Conservation (phyloP, 805 yeast genomes). For the Wickerhamomyces kurtzmanii region DNA sequence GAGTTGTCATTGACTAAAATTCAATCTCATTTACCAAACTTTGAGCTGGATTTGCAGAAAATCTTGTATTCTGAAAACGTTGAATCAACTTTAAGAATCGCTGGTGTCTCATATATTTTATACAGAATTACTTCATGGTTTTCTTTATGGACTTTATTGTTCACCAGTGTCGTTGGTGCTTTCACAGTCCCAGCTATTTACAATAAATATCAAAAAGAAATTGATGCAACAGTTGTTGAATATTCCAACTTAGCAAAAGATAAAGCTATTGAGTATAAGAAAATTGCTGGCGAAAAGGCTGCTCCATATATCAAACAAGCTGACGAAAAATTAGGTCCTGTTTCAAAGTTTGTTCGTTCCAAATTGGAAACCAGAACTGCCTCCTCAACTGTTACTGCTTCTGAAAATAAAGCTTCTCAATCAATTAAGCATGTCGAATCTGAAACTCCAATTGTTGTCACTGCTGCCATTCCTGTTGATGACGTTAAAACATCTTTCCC, state of each 20-base stretch:
- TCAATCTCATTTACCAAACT: constrained; percentile 34
- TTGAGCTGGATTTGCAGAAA: constrained; percentile 45
- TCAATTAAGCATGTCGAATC: constrained; percentile 8
- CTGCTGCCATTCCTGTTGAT: constrained; percentile 18
- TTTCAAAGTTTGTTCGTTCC: constrained; percentile 46
- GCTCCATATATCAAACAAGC: constrained; percentile 50
- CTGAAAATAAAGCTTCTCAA: constrained; percentile 14
- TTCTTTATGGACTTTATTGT: constrained; percentile 58
- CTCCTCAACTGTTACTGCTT: constrained; percentile 46
- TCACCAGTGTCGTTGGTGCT: constrained; percentile 44
- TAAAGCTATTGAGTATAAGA: constrained; percentile 34
- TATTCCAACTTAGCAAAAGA: constrained; percentile 35
- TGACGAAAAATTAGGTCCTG: constrained; percentile 56
- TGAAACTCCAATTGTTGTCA: constrained; percentile 13
- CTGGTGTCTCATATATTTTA: constrained; percentile 50
- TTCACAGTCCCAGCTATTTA: constrained; percentile 76
- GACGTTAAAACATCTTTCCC: constrained; percentile 17
- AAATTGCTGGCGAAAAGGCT: constrained; percentile 43
- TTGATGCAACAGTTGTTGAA: constrained; percentile 51
- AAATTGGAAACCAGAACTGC: constrained; percentile 56
- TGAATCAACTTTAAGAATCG: constrained; percentile 65
- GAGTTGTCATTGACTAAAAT: constrained; percentile 33
- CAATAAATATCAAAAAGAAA: constrained; percentile 64
- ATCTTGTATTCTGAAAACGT: constrained; percentile 61
- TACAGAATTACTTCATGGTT: constrained; percentile 70